These are phyloP conservation scores for Aegilops longissima DNA, from an alignment of 176 grass and related monocot genomes.

Conservation along the genomic window DNA sequence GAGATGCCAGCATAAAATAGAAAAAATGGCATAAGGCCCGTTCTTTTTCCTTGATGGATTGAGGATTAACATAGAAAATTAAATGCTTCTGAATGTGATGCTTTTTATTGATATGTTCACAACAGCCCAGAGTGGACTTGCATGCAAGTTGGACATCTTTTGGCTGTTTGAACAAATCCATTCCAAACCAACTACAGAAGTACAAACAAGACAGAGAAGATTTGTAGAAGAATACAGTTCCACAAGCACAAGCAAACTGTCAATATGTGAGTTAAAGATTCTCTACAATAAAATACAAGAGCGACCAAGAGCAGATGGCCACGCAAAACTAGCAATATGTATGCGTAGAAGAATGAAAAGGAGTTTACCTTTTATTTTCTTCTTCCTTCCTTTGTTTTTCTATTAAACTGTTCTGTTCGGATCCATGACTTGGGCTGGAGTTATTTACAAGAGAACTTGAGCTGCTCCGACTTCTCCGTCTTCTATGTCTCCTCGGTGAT, in stretches of 20 bases:
- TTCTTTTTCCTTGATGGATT: background rate
- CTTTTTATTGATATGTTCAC: background rate
- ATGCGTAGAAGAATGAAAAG: background rate
- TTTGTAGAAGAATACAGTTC: background rate
- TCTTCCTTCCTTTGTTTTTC: slow-evolving; percentile 34
- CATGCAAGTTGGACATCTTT: background rate
- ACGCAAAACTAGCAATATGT: background rate
- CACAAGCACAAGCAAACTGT: background rate
- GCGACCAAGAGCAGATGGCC: background rate
- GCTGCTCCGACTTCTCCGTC: slow-evolving; percentile 38
- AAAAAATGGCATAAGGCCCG: background rate
- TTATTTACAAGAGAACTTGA: slow-evolving; percentile 40
- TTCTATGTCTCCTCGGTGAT: slow-evolving; percentile 38
- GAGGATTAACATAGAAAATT: background rate
- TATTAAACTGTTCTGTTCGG: slow-evolving; percentile 29
- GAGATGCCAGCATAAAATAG: background rate
- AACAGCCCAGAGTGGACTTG: background rate
- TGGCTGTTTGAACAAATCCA: background rate
- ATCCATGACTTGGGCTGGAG: slow-evolving; percentile 35
- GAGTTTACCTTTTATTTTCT: slow-evolving; percentile 42
- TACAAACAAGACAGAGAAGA: background rate
- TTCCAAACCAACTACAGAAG: background rate
- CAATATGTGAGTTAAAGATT: background rate
- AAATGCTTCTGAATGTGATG: background rate
- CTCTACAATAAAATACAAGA: background rate